Base-by-base conservation (phyloP, 2,329 filamentous ascomycete species). In the Beauveria australis region DNA sequence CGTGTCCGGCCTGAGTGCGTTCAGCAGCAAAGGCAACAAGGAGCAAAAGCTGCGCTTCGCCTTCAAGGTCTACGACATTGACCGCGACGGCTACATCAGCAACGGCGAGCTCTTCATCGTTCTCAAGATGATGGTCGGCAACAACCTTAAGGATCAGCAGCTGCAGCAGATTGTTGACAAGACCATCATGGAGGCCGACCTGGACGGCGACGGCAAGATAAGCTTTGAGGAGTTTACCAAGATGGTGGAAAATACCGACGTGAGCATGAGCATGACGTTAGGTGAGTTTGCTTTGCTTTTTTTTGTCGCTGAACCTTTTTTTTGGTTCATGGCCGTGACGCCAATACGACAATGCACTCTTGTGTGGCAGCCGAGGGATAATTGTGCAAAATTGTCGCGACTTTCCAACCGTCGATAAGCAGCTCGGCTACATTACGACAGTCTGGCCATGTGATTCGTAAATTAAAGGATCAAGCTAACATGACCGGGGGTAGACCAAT, bases 121-220 rank as follows among this genome's bases (percentile, higher is more conserved):
- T 71, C 83, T 99, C 70, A 99, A 99, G 89, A 99, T 99, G 94
- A 99, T 99, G 94, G 94, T 99, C 56, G 94, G 94, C 63, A 97
- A 90, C 79, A 99, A 99, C 76, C 79, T 99, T 71, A 99, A 99
- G 82, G 94, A 99, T 75, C 91, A 97, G 77, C 94, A 99, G 79
- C 79, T 99, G 73, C 94, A 99, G 79, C 94, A 93, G 85, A 99
- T 99, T 73, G 94, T 99, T 68, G 94, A 99, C 80, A 99, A 99
- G 86, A 99, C 94, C 63, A 97, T 99, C 74, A 97, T 97, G 94
- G 94, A 99, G 79, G 94, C 94, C 53, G 94, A 99, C 76, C 82
- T 92, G 68, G 94, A 99, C 76, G 87, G 87, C 63, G 94, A 99
- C 74, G 94, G 94, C 70, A 96, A 95, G 82, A 97, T 99, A 75